Evolutionary conservation across 2,329 filamentous ascomycete genomes (phyloP).

Genomic region (Diaporthe capsici): DNA sequence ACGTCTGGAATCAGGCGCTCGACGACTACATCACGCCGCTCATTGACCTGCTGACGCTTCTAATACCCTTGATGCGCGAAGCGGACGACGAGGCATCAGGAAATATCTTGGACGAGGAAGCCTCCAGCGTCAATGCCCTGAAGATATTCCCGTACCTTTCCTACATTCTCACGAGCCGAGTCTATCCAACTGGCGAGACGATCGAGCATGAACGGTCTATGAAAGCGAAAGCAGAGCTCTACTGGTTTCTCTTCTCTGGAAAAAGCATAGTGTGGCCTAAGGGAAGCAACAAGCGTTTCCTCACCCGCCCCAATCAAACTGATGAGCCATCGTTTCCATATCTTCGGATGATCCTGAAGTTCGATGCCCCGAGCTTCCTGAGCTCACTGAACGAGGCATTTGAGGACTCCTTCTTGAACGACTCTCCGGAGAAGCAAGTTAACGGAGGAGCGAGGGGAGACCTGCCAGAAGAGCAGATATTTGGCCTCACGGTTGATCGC

Average conservation of each 20-base stretch:
- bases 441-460: slow-evolving; percentile 67
- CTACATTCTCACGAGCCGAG: slow-evolving; percentile 87
- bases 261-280: slow-evolving; percentile 82
- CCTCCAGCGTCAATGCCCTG: slow-evolving; percentile 78
- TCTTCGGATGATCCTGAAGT: slow-evolving; percentile 85
- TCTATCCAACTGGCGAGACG: slow-evolving; percentile 88
- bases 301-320: slow-evolving; percentile 68
- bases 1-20: slow-evolving; percentile 95
- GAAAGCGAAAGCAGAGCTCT: slow-evolving; percentile 88
- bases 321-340: slow-evolving; percentile 87
- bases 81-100: slow-evolving; percentile 66
- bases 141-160: slow-evolving; percentile 97
- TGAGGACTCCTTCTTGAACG: slow-evolving; percentile 93
- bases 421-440: slow-evolving; percentile 74
- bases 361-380: slow-evolving; percentile 92
- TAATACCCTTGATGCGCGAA: slow-evolving; percentile 70
- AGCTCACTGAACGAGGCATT: slow-evolving; percentile 98
- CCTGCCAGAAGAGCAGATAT: slow-evolving; percentile 75
- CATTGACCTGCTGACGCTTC: slow-evolving; percentile 83
- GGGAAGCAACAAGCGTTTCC: slow-evolving; percentile 70
- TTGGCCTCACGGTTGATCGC: slow-evolving; percentile 82
- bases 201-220: slow-evolving; percentile 81
- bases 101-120: slow-evolving; percentile 70
- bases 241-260: slow-evolving; percentile 94
- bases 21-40: slow-evolving; percentile 92